Evolutionary conservation across 176 grass and related monocot species (phyloP), one percentile per base, ranked within the genome.

Genomic region (Metroxylon sagu): DNA sequence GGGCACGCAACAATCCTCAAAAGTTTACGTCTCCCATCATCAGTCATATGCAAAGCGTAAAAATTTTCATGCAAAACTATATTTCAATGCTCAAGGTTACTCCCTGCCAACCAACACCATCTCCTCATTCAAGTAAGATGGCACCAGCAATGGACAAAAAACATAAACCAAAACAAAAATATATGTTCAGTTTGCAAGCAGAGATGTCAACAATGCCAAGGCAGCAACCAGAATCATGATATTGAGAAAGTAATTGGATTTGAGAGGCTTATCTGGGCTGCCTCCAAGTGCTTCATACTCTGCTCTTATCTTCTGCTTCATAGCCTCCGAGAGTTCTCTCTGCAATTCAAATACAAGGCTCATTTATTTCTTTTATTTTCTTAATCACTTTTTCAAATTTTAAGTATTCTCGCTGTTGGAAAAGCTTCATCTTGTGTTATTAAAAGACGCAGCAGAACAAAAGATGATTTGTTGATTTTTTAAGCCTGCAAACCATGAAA

Each of bases 241-340:
- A 80, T 97, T 97, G 19, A 97, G 69, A 70, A 97, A 97, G 67
- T 97, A 97, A 57, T 97, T 97, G 19, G 92, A 97, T 69, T 77
- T 62, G 57, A 97, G 66, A 85, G 92, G 72, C 68, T 66, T 97
- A 80, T 97, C 43, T n/a, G 92, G 92, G 59, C 75, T 88, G 70
- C 92, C 92, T 57, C 92, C 92, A 49, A 97, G 6, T n/a, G 65
- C 87, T 69, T 97, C 92, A 26, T 97, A 93, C 70, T 93, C 89
- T 4, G 80, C 66, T 39, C 66, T 71, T 53, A 88, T 80, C 74
- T 81, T 93, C 67, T 88, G 65, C 62, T 43, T 43, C 35, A 43
- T 43, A 43, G 35, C 35, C 31, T 43, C 35, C 8, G 35, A 43
- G 2, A 43, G 35, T 43, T 43, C 35, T 43, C 35, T 43, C 35